Evolutionary conservation across 2,329 filamentous ascomycete species (phyloP), one percentile per base, ranked within the genome.

Genomic region (Aspergillus amoenus): DNA sequence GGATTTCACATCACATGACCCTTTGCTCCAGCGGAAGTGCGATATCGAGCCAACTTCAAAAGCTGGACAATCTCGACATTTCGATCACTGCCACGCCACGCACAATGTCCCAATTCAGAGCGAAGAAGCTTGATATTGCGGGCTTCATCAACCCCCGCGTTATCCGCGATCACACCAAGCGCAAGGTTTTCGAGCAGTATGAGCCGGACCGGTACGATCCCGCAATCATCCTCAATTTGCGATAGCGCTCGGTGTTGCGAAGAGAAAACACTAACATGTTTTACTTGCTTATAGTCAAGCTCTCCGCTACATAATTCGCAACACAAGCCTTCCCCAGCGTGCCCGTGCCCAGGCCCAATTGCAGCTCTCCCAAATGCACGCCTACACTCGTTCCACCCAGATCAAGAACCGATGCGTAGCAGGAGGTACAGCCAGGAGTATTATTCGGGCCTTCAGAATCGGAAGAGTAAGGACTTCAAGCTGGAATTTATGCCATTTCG

Each of bases 121-220:
- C 92, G 32, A 96, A 96, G 78, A 93, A 88, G 81, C 87, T 97
- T 66, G 92, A 97, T 68, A 79, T 97, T 66, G 88, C 89, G 73
- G 91, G 91, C 73, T 96, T 90, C 72, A 77, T 95, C 78, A 97
- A 97, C 72, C 85, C 88, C 73, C 88, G 88, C 65, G 84, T 90
- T 65, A 89, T 99, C 73, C 91, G 94, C 68, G 94, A 99, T 77
- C 91, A 97, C 79, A 93, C 92, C 55, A 99, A 97, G 85, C 89
- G 94, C 69, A 93, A 95, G 79, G 90, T 92, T 58, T 97, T 93
- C 70, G 89, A 89, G 71, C 82, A 91, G 73, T 81, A 88, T 71
- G 94, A 99, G 80, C 86, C 92, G 4, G 89, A 97, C 78, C 88
- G 93, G 93, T 95, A 81, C 32, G 53, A 51, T 39, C 52, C 41